Conservation (phyloP, 2,329 filamentous ascomycete genomes). For the Macroventuria anomochaeta region DNA sequence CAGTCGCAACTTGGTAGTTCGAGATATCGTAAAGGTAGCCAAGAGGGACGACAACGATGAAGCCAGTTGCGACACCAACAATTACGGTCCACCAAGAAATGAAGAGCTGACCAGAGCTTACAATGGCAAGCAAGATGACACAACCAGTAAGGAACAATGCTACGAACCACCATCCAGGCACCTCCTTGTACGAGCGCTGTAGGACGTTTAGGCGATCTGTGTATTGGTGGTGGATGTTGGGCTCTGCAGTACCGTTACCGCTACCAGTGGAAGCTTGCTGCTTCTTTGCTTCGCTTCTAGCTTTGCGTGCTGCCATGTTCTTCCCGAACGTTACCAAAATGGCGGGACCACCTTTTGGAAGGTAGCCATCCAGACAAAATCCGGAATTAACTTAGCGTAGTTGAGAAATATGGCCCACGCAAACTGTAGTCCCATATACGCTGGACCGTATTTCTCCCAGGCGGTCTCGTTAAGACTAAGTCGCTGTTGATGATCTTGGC, state of each 20-base stretch:
- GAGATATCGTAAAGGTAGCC: slow-evolving; percentile 67
- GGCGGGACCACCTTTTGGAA: slow-evolving; percentile 62
- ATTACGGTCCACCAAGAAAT: slow-evolving; percentile 68
- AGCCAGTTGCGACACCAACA: slow-evolving; percentile 62
- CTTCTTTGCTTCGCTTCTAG: slow-evolving; percentile 41
- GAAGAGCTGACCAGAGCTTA: slow-evolving; percentile 60
- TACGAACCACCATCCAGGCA: slow-evolving; percentile 66
- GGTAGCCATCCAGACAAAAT: slow-evolving; percentile 64
- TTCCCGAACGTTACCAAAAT: slow-evolving; percentile 56
- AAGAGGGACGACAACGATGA: slow-evolving; percentile 63
- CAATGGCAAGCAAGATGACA: slow-evolving; percentile 58
- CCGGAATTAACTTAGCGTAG: slow-evolving; percentile 65
- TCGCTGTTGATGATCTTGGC: slow-evolving; percentile 52
- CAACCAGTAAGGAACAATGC: slow-evolving; percentile 59
- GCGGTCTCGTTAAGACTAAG: slow-evolving; percentile 58
- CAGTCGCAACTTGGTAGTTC: slow-evolving; percentile 62
- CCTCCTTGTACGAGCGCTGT: slow-evolving; percentile 63
- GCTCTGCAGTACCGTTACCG: background rate
- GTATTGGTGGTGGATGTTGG: slow-evolving; percentile 61
- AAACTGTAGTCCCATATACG: slow-evolving; percentile 65
- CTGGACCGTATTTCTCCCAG: slow-evolving; percentile 57
- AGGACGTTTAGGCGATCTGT: slow-evolving; percentile 65
- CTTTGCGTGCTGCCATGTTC: slow-evolving; percentile 20
- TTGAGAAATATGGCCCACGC: slow-evolving; percentile 67
- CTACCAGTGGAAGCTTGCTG: slow-evolving; percentile 27